phyloP scores from a whole-genome alignment of 345 rosid species.

The Limnanthes douglasii region DNA sequence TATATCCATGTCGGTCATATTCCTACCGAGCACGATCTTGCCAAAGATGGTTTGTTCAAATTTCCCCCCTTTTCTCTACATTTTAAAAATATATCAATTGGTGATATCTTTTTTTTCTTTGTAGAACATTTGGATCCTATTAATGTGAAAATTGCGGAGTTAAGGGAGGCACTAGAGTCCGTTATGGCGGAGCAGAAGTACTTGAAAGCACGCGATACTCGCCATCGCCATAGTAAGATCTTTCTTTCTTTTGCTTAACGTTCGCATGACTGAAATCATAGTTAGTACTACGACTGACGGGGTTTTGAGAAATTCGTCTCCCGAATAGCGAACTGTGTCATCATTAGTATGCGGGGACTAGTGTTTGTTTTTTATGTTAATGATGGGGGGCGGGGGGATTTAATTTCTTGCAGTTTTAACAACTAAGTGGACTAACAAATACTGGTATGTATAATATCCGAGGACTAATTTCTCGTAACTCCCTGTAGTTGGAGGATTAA shows the following conservation, averaged over 20 bases:
- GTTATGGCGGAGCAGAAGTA: slow-evolving; percentile 91
- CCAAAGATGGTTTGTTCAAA: slow-evolving; percentile 66
- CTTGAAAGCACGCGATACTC: slow-evolving; percentile 82
- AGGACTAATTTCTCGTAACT: too few species aligned
- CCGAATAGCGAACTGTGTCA: too few species aligned
- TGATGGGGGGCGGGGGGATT: too few species aligned
- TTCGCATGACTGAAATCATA: too few species aligned
- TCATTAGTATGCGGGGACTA: too few species aligned
- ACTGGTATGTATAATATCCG: too few species aligned
- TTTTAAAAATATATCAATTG: slow-evolving; percentile 3
- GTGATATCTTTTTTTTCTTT: neutral
- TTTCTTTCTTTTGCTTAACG: slow-evolving; percentile 7
- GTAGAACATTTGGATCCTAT: slow-evolving; percentile 91
- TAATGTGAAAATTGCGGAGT: slow-evolving; percentile 86
- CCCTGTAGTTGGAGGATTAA: too few species aligned
- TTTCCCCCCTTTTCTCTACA: neutral
- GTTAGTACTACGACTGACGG: too few species aligned
- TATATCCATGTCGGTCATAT: slow-evolving; percentile 93
- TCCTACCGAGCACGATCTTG: slow-evolving; percentile 83
- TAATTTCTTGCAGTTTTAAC: too few species aligned
- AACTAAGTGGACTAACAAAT: too few species aligned
- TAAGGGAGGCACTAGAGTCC: slow-evolving; percentile 85
- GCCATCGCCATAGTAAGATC: slow-evolving; percentile 90
- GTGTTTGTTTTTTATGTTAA: too few species aligned
- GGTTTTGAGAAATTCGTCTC: too few species aligned